Base-by-base conservation (phyloP, 345 rosid species). In the Salix caprea region DNA sequence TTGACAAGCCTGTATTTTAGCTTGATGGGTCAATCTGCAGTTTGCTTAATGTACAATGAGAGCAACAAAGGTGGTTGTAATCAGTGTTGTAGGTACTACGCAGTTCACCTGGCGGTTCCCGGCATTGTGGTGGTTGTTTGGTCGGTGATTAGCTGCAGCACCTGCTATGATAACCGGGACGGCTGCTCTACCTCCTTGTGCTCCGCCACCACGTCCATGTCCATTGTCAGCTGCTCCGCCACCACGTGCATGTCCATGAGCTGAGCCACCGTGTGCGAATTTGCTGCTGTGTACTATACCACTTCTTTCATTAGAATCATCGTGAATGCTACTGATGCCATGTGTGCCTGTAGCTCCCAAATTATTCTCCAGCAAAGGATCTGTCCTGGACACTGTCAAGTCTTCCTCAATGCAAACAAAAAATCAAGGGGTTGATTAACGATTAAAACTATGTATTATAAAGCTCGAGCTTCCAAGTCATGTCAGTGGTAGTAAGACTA, bases 141-240 rank as follows among this genome's bases (percentile, higher is more conserved):
- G 67, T 78, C 71, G 83, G 80, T 30, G 82, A 68, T 81, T 78
- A 64, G 28, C 82, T 44, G 73, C 78, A 32, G 82, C 85, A 0
- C 85, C 84, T 0, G 78, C 83, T 9, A 78, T 72, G 13, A 79
- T 66, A 46, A 74, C 24, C 12, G 85, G 85, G 48, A 76, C 74
- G 42, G 66, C 66, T 1, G 73, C 73, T 10, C 64, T 70, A 36
- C 75, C 64, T 62, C 58, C 46, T 26, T 69, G 71, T 26, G 50
- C 18, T n/a, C 42, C 7, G 2, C 71, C 69, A 44, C 42, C 60
- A 7, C 60, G 28, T 26, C 28, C 67, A 36, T 67, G 37, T 3
- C 12, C 71, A 67, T 3, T 32, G 15, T 44, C 76, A 61, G 62
- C 12, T 65, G 60, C 28, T 19, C 58, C 58, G 14, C 52, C 72